Evolutionary conservation across 176 grass and related monocot genomes (phyloP).

Genomic region (Avena insularis): DNA sequence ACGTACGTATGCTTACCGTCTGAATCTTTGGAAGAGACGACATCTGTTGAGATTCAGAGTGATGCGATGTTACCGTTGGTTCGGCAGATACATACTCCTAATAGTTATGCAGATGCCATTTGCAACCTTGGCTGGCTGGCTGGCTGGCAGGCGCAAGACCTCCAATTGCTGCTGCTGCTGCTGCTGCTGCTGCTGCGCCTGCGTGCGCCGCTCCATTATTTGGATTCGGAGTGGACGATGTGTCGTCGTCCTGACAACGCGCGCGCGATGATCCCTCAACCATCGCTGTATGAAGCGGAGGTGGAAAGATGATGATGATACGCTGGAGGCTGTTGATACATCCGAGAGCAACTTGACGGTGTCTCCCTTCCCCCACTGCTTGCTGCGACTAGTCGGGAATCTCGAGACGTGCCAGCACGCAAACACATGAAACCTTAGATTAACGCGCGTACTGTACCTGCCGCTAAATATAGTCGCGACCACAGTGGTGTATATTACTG

Average conservation of each 20-base stretch:
- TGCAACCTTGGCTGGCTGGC: background rate
- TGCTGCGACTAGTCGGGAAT: constrained; percentile 18
- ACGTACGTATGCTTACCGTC: background rate
- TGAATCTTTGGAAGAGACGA: background rate
- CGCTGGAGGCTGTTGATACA: background rate
- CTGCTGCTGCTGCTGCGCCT: too few relatives aligned
- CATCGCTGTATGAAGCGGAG: background rate
- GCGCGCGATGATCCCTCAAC: background rate
- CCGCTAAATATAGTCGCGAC: background rate
- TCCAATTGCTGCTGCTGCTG: constrained; percentile 4
- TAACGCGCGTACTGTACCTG: background rate
- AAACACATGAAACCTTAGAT: background rate
- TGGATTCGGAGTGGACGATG: constrained; percentile 13
- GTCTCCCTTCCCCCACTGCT: constrained; percentile 9
- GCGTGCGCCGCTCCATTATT: constrained; percentile 20
- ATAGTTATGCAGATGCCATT: background rate
- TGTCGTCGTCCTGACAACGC: constrained; percentile 25
- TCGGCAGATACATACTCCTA: background rate
- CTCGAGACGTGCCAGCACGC: constrained; percentile 8
- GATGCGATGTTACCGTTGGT: background rate
- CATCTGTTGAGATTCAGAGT: background rate
- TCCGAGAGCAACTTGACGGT: background rate
- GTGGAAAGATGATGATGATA: constrained; percentile 13
- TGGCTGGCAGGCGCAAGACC: background rate
- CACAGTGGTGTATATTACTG: background rate